Percentiles rank a stretch among this genome's conserved stretches.
These are phyloP conservation scores for Boletus albobrunnescens DNA, from an alignment of 1,284 basidiomycete genomes.

Conservation along the genomic window DNA sequence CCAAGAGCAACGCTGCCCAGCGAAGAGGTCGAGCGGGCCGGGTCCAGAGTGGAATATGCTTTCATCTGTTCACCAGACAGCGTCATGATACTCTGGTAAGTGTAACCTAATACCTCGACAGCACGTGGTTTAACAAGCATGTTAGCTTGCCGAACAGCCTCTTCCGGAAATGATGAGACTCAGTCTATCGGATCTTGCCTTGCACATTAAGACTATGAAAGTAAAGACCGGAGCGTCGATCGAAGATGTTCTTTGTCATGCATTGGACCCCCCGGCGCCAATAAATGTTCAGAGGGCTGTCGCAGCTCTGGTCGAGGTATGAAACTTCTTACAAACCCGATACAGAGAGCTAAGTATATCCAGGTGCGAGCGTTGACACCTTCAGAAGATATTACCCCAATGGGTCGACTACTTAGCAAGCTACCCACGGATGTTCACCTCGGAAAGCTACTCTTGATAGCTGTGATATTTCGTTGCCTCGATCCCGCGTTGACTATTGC, in stretches of 20 bases:
- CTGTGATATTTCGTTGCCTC: constrained; percentile 84
- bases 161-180: constrained; percentile 95
- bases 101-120: constrained; percentile 28
- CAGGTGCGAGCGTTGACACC: constrained; percentile 82
- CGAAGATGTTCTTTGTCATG: constrained; percentile 84
- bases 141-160: constrained; percentile 85
- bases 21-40: constrained; percentile 89
- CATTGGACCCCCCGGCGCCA: constrained; percentile 85
- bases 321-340: background rate
- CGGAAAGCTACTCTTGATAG: constrained; percentile 89
- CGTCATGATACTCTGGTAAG: constrained; percentile 74
- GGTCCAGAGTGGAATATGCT: constrained; percentile 88
- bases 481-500: constrained; percentile 96
- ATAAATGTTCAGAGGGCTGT: constrained; percentile 92
- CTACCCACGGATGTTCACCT: constrained; percentile 96
- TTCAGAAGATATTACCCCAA: constrained; percentile 90
- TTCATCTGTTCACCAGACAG: constrained; percentile 91
- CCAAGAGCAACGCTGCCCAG: constrained; percentile 92
- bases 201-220: constrained; percentile 97
- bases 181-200: constrained; percentile 89
- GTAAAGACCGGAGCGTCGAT: constrained; percentile 84
- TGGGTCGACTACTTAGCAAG: constrained; percentile 88
- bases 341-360: constrained; percentile 2
- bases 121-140: constrained; percentile 14
- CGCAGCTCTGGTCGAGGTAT: constrained; percentile 86